Evolutionary conservation across 495 filamentous ascomycete genomes (phyloP), one percentile per base, ranked within the genome.

Genomic region (Penicillium odoratum): DNA sequence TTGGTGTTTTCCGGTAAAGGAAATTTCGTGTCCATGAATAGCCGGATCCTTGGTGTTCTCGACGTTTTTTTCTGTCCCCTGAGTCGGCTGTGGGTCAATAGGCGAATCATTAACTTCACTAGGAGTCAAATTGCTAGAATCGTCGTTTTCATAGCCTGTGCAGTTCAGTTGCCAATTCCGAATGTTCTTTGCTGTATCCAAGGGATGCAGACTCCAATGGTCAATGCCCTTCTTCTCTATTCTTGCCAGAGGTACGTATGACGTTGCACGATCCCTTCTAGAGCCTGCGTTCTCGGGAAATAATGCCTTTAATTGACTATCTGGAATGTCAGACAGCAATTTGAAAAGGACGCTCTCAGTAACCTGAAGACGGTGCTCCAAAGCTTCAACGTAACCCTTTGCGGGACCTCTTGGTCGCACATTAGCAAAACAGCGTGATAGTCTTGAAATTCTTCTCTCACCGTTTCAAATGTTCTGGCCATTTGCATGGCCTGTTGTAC

Each of bases 391-490:
- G 54, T 78, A 72, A 8, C 73, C 74, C 46, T 76, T 78, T 31
- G 71, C 64, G 31, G 74, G 74, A 2, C 74, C 73, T 28, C 74
- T 75, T 34, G 3, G 45, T 25, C 26, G 3, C 28, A 28, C 5
- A 5, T 65, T 26, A 65, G 55, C 9, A n/a, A n/a, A n/a, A n/a
- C n/a, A n/a, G n/a, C n/a, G n/a, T n/a, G n/a, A n/a, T n/a, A n/a
- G n/a, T n/a, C n/a, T n/a, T n/a, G n/a, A n/a, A n/a, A n/a, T n/a
- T n/a, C n/a, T n/a, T n/a, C 16, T n/a, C 31, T 16, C 64, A 74
- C 74, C 74, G 65, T 55, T 71, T 70, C 3, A 73, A 56, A 28
- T 77, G 73, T 33, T 75, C 73, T 10, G 74, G 73, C 74, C 74
- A 77, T 34, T 70, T 56, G 53, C 74, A 77, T 5, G 55, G 63